Conservation (phyloP, 2,329 filamentous ascomycete genomes). For the Akanthomyces dipterigenus region DNA sequence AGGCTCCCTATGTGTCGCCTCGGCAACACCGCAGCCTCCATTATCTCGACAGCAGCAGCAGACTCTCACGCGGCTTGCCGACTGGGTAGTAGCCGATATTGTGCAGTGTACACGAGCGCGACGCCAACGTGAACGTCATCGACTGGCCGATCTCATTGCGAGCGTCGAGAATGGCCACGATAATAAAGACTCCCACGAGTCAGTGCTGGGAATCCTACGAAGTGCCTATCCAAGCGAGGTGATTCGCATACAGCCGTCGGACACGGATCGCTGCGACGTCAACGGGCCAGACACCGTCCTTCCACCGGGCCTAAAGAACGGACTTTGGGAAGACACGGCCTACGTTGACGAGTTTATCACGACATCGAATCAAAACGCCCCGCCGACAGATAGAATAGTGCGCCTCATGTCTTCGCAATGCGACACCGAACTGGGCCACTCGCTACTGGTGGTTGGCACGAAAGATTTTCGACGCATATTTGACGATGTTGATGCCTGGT, state of each 20-base stretch:
- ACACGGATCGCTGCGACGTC: slow-evolving; percentile 20
- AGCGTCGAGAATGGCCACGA: slow-evolving; percentile 18
- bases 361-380: slow-evolving; percentile 26
- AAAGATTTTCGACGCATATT: slow-evolving; percentile 37
- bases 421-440: slow-evolving; percentile 24
- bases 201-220: slow-evolving; percentile 23
- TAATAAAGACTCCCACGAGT: neutral
- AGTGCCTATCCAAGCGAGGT: slow-evolving; percentile 27
- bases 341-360: slow-evolving; percentile 32
- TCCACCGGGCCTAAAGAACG: slow-evolving; percentile 26
- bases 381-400: slow-evolving; percentile 23
- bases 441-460: slow-evolving; percentile 31
- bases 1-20: slow-evolving; percentile 38
- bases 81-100: slow-evolving; percentile 34
- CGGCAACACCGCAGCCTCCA: slow-evolving; percentile 24
- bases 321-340: slow-evolving; percentile 37
- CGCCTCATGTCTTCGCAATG: slow-evolving; percentile 32
- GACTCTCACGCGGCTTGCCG: slow-evolving; percentile 21
- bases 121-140: slow-evolving; percentile 32
- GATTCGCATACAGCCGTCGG: slow-evolving; percentile 22
- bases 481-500: slow-evolving; percentile 41
- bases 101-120: slow-evolving; percentile 28
- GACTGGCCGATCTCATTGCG: slow-evolving; percentile 30
- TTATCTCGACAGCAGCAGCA: slow-evolving; percentile 24
- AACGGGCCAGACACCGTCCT: slow-evolving; percentile 22